Base-by-base conservation (phyloP, 805 yeast genomes). In the Brettanomyces nanus region DNA sequence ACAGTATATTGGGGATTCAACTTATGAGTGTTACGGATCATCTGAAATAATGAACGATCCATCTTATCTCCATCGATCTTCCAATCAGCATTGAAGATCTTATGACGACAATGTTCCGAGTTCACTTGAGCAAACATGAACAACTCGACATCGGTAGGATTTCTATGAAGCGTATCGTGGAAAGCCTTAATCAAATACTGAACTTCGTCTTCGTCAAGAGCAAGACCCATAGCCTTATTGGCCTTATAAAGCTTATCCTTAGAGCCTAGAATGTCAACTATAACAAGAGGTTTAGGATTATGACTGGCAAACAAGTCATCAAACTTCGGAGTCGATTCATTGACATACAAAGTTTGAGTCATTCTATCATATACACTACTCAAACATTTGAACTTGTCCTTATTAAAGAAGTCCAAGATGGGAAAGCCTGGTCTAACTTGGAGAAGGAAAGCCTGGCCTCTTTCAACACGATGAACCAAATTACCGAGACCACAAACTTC, bases 61-160 rank as follows among this genome's bases (percentile, higher is more conserved):
- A 85, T 84, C 52, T 72, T 64, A 37, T 74, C 72, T 37, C 85
- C 87, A 61, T 92, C 97, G 46, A 92, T 85, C 46, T 84, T 84
- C 99, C 99, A 92, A 52, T 85, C 94, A 31, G 99, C 98, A 56
- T 92, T 92, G 73, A 92, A 92, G 49, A 92, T 92, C 68, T 92
- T 92, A 68, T 92, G 99, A 62, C 99, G 85, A 69, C 99, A 92
- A 67, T 92, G 99, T 65, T 92, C 99, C 19, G 97, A 87, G 69
- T 92, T 92, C 49, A 92, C 98, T 66, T 92, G 99, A 30, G 98
- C 99, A 69, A 92, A 92, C 97, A 92, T 92, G 64, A 92, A 92
- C 45, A 92, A 70, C 64, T 92, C 99, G 19, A 87, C 97, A 61
- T 92, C 98, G 23, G 97, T 90, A 38, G 98, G 97, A 58, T 89